Base-by-base conservation (phyloP, 1,284 basidiomycete genomes). In the Leccinum solheimii region DNA sequence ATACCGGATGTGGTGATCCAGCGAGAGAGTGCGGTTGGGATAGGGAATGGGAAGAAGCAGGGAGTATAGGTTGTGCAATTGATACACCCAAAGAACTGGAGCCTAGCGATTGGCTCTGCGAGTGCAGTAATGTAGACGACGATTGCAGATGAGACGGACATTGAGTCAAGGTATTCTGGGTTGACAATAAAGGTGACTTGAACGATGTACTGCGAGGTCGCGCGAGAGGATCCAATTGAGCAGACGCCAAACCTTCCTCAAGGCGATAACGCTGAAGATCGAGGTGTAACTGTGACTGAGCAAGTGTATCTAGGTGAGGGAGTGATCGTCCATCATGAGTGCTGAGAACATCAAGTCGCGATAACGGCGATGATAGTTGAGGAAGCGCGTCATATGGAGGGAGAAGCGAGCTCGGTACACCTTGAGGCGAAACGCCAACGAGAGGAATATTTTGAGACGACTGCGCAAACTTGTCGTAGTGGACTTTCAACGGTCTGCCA, bases 401-500 rank as follows among this genome's bases (percentile, higher is more conserved):
- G 36, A 75, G 57, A 49, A 72, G 51, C 14, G 74, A 64, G 11
- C 57, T 21, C 3, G 64, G 52, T 26, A 32, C 10, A 11, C 43
- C 26, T 45, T 71, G 70, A 19, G 72, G 52, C 4, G 71, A 67
- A 57, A 67, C 55, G 27, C 64, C 68, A 21, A 57, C 57, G 49
- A 78, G 72, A 19, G 72, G 58, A 16, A 68, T 63, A 27, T 71
- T 72, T 60, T 79, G 76, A 13, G 73, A 70, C 16, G 77, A 76
- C 23, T 81, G 80, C 4, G 83, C 78, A 71, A 86, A 91, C 72
- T 89, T 91, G 78, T 95, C 93, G 70, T 88, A 92, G 73, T 94
- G 92, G 13, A 95, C 93, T 74, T 95, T 95, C 56, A 95, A 80
- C 32, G 82, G 79, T 40, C 94, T 86, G 3, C 94, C 93, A 69